Conservation (phyloP, 2,329 filamentous ascomycete species). For the Talaromyces amestolkiae region DNA sequence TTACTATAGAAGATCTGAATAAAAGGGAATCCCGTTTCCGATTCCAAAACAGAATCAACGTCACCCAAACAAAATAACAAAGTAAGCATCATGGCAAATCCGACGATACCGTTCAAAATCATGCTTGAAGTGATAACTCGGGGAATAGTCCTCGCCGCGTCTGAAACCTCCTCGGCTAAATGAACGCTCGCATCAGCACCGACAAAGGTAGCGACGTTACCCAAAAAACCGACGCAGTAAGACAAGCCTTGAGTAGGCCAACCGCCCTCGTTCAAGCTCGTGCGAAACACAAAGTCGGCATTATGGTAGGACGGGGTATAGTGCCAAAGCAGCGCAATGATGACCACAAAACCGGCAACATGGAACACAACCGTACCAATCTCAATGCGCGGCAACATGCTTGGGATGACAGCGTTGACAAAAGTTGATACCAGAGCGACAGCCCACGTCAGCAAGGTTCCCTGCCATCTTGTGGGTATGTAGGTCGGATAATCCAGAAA, state of each 20-base stretch:
- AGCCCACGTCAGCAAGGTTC: slow-evolving; percentile 44
- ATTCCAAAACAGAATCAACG: slow-evolving; percentile 44
- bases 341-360: slow-evolving; percentile 42
- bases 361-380: slow-evolving; percentile 43
- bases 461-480: slow-evolving; percentile 44
- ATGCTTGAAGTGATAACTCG: slow-evolving; percentile 51
- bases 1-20: slow-evolving; percentile 55
- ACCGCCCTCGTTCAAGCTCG: slow-evolving; percentile 42
- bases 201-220: slow-evolving; percentile 42
- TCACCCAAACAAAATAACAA: slow-evolving; percentile 56
- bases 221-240: slow-evolving; percentile 41
- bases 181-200: slow-evolving; percentile 35
- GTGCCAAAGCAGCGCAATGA: slow-evolving; percentile 45
- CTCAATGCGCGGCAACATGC: slow-evolving; percentile 39
- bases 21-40: slow-evolving; percentile 55
- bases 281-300: slow-evolving; percentile 40
- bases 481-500: slow-evolving; percentile 45
- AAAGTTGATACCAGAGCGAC: slow-evolving; percentile 41
- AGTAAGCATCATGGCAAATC: slow-evolving; percentile 56
- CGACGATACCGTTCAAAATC: slow-evolving; percentile 52
- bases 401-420: slow-evolving; percentile 44
- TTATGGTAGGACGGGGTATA: slow-evolving; percentile 36
- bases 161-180: slow-evolving; percentile 43
- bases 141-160: slow-evolving; percentile 52
- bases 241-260: slow-evolving; percentile 41